Evolutionary conservation across 345 rosid species (phyloP).

Genomic region (Citrus inodora): DNA sequence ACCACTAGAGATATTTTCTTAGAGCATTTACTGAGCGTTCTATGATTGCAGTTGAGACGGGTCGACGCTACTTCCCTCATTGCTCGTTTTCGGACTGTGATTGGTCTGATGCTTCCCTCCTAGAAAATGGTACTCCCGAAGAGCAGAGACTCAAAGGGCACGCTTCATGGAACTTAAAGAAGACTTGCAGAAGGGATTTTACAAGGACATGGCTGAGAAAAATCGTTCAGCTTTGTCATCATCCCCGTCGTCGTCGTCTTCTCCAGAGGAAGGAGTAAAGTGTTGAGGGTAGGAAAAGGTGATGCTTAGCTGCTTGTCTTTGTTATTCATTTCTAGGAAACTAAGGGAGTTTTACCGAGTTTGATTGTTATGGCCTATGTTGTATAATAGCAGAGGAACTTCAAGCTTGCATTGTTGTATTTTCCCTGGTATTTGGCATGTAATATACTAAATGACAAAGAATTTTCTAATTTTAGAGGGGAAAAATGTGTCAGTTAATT

Average conservation of each 20-base stretch:
- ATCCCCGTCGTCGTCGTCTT: slow-evolving; percentile 24
- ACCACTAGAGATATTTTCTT: background rate
- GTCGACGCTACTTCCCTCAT: slow-evolving; percentile 34
- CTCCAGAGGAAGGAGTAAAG: slow-evolving; percentile 19
- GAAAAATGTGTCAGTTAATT: background rate
- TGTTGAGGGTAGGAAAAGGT: slow-evolving; percentile 17
- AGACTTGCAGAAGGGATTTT: slow-evolving; percentile 35
- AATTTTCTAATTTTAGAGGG: background rate
- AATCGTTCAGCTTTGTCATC: slow-evolving; percentile 18
- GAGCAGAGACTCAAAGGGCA: slow-evolving; percentile 33
- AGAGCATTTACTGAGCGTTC: background rate
- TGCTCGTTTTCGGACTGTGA: slow-evolving; percentile 39
- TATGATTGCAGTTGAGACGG: background rate
- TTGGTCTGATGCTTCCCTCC: slow-evolving; percentile 21
- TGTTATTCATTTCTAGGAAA: background rate
- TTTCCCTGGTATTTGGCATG: background rate
- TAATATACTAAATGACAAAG: background rate
- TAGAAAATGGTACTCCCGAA: slow-evolving; percentile 38
- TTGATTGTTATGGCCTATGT: background rate
- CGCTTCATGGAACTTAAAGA: slow-evolving; percentile 46
- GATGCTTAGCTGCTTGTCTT: background rate
- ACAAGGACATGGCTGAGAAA: slow-evolving; percentile 38
- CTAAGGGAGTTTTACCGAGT: background rate
- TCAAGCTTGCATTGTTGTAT: background rate
- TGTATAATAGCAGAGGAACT: slow-evolving; percentile 1